These are phyloP conservation scores for Mortierella sp. DNA, from an alignment of 371 early-diverging fungal species.

Conservation along the genomic window DNA sequence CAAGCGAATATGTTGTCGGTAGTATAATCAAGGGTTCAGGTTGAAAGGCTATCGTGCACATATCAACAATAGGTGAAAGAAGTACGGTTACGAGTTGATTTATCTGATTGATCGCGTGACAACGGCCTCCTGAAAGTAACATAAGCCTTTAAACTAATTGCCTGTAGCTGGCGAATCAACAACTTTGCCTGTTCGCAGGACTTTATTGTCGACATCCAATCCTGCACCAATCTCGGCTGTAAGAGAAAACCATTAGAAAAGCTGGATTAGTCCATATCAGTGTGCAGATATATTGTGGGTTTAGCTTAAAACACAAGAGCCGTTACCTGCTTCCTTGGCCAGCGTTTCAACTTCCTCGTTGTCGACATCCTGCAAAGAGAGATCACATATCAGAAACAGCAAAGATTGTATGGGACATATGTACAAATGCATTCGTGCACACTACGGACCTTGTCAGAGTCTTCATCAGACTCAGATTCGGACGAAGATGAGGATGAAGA, in stretches of 20 bases:
- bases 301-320: not conserved
- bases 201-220: conserved; percentile 33
- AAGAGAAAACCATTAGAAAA: not conserved
- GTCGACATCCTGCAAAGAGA: conserved; percentile 12
- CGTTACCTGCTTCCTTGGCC: conserved; percentile 42
- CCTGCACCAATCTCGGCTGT: conserved; percentile 23
- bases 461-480: conserved; percentile 27
- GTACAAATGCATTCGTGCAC: not conserved
- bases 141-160: too few species aligned
- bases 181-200: conserved; percentile 45
- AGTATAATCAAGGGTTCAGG: too few species aligned
- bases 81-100: too few species aligned
- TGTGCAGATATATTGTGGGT: not conserved
- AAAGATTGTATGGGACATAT: not conserved
- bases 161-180: too few species aligned
- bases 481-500: conserved; percentile 32
- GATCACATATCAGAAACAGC: not conserved
- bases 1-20: too few species aligned
- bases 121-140: too few species aligned
- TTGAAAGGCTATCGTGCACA: too few species aligned
- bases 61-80: too few species aligned
- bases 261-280: not conserved
- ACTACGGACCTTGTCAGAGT: conserved; percentile 31
- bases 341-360: conserved; percentile 34
- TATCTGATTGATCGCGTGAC: too few species aligned